Evolutionary conservation across 169 alveolate genomes (phyloP).

Genomic region (Eimeria brunetti): DNA sequence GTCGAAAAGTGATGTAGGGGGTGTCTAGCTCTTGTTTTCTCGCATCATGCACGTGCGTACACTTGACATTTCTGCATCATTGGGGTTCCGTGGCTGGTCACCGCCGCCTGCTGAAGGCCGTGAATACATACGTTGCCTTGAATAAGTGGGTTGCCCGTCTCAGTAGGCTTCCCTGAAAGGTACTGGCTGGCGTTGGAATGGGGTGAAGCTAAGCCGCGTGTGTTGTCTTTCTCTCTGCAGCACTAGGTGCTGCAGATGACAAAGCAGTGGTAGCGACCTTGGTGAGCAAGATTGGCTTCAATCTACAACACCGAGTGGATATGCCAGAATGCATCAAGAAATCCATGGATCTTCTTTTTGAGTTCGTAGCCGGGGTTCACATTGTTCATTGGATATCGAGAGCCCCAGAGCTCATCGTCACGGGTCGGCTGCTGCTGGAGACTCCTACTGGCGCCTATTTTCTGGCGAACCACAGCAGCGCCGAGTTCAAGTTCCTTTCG

Average conservation of each 20-base stretch:
- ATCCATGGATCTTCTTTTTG: constrained; percentile 93
- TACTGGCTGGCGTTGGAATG: neutral
- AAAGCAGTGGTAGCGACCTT: constrained; percentile 88
- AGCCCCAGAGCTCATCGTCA: constrained; percentile 93
- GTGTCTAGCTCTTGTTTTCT: neutral
- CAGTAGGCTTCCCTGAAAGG: neutral
- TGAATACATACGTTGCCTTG: neutral
- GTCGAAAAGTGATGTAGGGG: neutral
- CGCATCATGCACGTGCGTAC: neutral
- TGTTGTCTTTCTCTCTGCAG: constrained; percentile 45
- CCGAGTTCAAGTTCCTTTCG: constrained; percentile 85
- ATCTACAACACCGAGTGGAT: constrained; percentile 91
- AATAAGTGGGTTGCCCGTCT: neutral
- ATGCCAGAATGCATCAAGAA: constrained; percentile 92
- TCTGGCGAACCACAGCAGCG: constrained; percentile 84
- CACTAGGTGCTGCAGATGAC: constrained; percentile 87
- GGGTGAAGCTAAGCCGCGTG: neutral
- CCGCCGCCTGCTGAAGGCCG: neutral
- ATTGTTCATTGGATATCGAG: constrained; percentile 95
- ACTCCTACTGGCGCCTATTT: constrained; percentile 90
- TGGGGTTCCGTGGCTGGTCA: neutral
- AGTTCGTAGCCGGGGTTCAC: constrained; percentile 95
- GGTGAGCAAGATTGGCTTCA: constrained; percentile 89
- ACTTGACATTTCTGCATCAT: neutral
- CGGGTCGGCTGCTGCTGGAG: constrained; percentile 94